These are phyloP conservation scores for Pseudocercospora cruenta DNA, from an alignment of 2,329 filamentous ascomycete species.

Conservation along the genomic window DNA sequence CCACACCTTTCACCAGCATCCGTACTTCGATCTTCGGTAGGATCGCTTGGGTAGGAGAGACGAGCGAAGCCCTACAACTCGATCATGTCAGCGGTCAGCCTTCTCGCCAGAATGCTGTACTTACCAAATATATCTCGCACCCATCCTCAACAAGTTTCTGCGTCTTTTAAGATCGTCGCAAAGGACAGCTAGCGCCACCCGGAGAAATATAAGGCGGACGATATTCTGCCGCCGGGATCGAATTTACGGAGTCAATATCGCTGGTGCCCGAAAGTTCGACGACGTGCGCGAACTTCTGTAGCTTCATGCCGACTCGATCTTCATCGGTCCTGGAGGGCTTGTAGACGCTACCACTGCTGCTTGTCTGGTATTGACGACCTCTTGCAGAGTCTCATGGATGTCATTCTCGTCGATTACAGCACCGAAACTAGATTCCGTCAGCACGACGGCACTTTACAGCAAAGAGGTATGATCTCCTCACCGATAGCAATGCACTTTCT, in stretches of 20 bases:
- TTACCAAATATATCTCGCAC: neutral
- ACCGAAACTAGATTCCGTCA: constrained; percentile 23
- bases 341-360: constrained; percentile 11
- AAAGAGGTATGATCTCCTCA: constrained; percentile 2
- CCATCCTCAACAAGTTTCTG: neutral
- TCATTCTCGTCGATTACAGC: constrained; percentile 26
- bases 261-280: neutral
- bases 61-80: neutral
- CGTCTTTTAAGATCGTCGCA: neutral
- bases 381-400: constrained; percentile 22
- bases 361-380: constrained; percentile 22
- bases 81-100: neutral
- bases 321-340: neutral
- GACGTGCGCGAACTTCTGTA: neutral
- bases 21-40: too few species aligned
- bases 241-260: neutral
- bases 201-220: neutral
- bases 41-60: too few species aligned
- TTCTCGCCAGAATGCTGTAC: neutral
- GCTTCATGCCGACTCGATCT: constrained; percentile 2
- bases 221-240: neutral
- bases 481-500: constrained; percentile 30
- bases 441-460: neutral
- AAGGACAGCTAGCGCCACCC: neutral
- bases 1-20: too few species aligned